Percentiles rank a stretch among this genome's conserved stretches.
Evolutionary conservation across 345 rosid species (phyloP).

Genomic region (Excoecaria agallocha): DNA sequence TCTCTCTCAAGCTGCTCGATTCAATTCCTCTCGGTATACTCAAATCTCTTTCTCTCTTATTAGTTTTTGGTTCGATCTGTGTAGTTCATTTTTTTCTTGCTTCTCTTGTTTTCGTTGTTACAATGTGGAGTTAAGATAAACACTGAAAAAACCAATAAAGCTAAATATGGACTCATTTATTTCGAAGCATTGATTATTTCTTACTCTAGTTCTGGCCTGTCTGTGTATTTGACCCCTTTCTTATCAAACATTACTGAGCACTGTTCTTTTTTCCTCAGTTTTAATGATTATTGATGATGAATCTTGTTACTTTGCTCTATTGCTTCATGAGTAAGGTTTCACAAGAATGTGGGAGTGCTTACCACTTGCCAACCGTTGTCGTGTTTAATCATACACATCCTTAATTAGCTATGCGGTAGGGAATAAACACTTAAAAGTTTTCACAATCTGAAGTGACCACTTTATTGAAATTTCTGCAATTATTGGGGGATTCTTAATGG

Average conservation of each 20-base stretch:
- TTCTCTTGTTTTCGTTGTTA: not conserved
- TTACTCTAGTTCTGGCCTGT: not conserved
- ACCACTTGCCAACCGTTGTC: not conserved
- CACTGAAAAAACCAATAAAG: not conserved
- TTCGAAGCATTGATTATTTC: not conserved
- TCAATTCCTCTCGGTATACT: conserved; percentile 55
- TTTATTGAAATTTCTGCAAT: not conserved
- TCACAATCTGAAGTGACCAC: not conserved
- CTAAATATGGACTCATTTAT: not conserved
- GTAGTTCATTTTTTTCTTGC: not conserved
- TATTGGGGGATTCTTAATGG: not conserved
- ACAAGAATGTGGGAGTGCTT: not conserved
- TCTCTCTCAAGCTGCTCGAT: conserved; percentile 56
- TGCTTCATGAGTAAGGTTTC: not conserved
- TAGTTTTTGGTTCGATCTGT: not conserved
- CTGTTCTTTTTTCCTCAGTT: too few relatives aligned
- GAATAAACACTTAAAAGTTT: not conserved
- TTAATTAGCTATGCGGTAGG: not conserved
- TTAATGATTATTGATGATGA: not conserved
- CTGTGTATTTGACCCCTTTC: too few relatives aligned
- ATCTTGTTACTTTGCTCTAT: not conserved
- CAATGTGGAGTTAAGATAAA: not conserved
- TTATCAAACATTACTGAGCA: not conserved
- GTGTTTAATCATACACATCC: not conserved
- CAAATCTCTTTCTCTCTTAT: not conserved